Evolutionary conservation across 179 eudicot species (phyloP).

Genomic region (Nepenthes alata): DNA sequence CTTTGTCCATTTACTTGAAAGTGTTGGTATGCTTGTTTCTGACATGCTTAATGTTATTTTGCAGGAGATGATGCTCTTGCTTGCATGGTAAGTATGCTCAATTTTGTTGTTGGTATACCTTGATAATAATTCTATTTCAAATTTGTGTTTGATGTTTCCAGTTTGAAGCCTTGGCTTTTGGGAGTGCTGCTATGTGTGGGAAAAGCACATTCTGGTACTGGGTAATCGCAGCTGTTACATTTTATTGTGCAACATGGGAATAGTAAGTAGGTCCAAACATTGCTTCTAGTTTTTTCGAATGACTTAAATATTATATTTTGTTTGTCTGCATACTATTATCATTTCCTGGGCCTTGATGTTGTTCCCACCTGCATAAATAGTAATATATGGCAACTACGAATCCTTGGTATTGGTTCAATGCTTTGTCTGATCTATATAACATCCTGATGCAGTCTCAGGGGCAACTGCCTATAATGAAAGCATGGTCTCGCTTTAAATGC

Average conservation of each 20-base stretch:
- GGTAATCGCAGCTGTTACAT: constrained; percentile 84
- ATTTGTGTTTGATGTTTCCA: constrained; percentile 10
- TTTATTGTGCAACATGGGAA: constrained; percentile 96
- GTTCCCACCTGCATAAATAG: not conserved
- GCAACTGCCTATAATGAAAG: too few species aligned
- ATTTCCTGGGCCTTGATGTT: not conserved
- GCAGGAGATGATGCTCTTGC: constrained; percentile 99
- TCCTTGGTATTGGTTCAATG: too few species aligned
- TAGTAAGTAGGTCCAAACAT: constrained; percentile 39
- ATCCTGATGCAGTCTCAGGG: too few species aligned
- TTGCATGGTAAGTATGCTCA: constrained; percentile 62
- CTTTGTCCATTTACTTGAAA: too few species aligned
- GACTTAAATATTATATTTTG: not conserved
- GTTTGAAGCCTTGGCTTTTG: constrained; percentile 93
- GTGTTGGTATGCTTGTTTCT: constrained; percentile 2
- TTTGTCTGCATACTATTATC: not conserved
- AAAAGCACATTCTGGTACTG: constrained; percentile 80
- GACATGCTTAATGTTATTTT: constrained; percentile 12
- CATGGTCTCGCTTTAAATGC: too few species aligned
- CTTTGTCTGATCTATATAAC: too few species aligned
- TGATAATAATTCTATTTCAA: not conserved
- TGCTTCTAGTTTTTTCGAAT: not conserved
- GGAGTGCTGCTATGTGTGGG: constrained; percentile 87
- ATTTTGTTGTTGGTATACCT: constrained; percentile 1
- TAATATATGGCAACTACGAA: not conserved